Conservation (phyloP, 2,329 filamentous ascomycete species). For the Fusarium nelsonii region DNA sequence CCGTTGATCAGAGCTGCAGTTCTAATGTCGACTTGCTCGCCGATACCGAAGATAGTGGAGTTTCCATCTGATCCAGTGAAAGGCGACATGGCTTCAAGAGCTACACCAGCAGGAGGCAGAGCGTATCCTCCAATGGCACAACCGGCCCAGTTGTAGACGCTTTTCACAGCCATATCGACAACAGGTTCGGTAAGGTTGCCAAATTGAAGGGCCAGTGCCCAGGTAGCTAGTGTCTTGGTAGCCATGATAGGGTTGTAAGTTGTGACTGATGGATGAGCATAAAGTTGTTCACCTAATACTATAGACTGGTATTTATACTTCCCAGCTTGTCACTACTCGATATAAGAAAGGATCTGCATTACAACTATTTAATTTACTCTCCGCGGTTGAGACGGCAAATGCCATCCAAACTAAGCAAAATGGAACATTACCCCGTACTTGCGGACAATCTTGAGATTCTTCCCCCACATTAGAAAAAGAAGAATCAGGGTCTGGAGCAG, state of each 20-base stretch:
- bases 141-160: conserved; percentile 10
- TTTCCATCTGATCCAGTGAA: conserved; percentile 4
- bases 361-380: not conserved
- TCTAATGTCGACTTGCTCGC: not conserved
- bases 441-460: too few relatives aligned
- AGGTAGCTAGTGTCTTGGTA: conserved; percentile 4
- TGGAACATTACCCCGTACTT: not conserved
- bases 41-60: conserved; percentile 2
- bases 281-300: not conserved
- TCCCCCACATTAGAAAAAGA: not conserved
- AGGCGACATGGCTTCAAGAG: not conserved
- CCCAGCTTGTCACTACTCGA: rapidly evolving
- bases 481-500: not conserved
- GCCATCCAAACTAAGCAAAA: not conserved
- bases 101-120: not conserved
- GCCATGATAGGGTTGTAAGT: not conserved
- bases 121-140: conserved; percentile 13
- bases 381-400: not conserved
- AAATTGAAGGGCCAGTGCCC: conserved; percentile 8
- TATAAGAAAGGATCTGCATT: not conserved
- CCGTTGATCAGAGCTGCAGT: conserved; percentile 6
- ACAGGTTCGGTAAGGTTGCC: conserved; percentile 1
- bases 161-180: not conserved
- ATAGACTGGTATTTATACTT: conserved; percentile 1
- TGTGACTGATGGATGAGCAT: not conserved